Evolutionary conservation across 495 filamentous ascomycete species (phyloP), one percentile per base, ranked within the genome.

Genomic region (Xylona heveae): DNA sequence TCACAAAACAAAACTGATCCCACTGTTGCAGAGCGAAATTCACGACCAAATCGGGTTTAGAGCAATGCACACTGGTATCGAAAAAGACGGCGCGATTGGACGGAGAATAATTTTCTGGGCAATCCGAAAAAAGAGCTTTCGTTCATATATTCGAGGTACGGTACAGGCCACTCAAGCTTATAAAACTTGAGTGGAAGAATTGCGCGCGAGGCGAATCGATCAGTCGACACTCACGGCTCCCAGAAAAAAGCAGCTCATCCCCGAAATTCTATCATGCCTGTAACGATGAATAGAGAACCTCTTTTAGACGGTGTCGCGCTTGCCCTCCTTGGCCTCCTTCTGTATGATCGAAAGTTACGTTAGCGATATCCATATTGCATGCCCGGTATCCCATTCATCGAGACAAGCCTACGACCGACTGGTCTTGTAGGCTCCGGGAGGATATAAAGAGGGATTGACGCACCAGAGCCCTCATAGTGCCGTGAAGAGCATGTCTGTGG

Each of bases 261-360:
- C 21, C 8, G 36, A 3, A 31, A 18, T 12, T 14, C n/a, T 7
- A 30, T 15, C 13, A 16, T 28, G 35, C 38, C 36, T 47, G 38
- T 29, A 46, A 49, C 45, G 42, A 43, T 46, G 25, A 6, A 18
- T 18, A 30, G 15, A 24, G 30, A 35, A 21, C 22, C 17, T n/a
- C n/a, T n/a, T 61, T 71, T 69, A 95, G 64, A 82, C 85, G 43
- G 74, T 60, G 58, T 88, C 82, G 46, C 74, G 70, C 71, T 92
- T 92, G 57, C 90, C 88, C 61, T 94, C 82, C 68, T 78, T 84
- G 49, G 84, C 61, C 64, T 94, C 88, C 66, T 94, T 97, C 88
- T n/a, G n/a, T n/a, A n/a, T 97, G 59, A 61, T 52, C 21, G 5
- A 23, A 40, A 32, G 31, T 45, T 26, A 13, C n/a, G 1, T 13